Evolutionary conservation across 73 alveolate species (phyloP).

Genomic region (Paramecium caudatum): DNA sequence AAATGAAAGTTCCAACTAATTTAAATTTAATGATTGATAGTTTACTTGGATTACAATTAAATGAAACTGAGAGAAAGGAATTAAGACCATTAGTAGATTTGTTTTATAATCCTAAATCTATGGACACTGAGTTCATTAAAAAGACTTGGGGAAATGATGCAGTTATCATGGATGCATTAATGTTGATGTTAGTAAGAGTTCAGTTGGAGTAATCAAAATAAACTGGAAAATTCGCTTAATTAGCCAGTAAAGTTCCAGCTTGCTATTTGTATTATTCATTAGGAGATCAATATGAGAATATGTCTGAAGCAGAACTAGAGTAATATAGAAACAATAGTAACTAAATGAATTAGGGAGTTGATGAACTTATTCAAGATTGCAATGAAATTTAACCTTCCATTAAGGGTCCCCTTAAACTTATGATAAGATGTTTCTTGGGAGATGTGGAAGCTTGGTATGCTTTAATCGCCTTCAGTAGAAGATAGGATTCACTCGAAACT

Average conservation of each 20-base stretch:
- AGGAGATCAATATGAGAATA: conserved; percentile 47
- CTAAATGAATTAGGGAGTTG: conserved; percentile 7
- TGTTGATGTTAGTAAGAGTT: conserved; percentile 44
- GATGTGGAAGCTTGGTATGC: conserved; percentile 67
- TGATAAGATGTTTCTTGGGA: conserved; percentile 58
- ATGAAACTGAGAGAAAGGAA: conserved; percentile 31
- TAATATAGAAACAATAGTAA: neutral
- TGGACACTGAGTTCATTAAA: neutral
- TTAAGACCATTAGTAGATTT: conserved; percentile 36
- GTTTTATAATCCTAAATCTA: conserved; percentile 24
- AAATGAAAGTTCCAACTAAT: neutral
- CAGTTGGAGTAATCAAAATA: conserved; percentile 22
- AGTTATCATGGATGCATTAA: neutral
- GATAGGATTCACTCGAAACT: neutral
- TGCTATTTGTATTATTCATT: conserved; percentile 26
- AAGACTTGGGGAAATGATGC: conserved; percentile 32
- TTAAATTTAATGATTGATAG: neutral
- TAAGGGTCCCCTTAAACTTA: neutral
- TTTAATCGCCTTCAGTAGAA: conserved; percentile 1
- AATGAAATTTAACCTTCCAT: neutral
- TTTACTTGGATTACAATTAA: neutral
- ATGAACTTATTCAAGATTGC: neutral
- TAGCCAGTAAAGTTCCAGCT: conserved; percentile 34
- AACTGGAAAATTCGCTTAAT: conserved; percentile 32
- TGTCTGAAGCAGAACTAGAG: neutral